Base-by-base conservation (phyloP, 352 stramenopile genomes). In the Lagenidium sp. region DNA sequence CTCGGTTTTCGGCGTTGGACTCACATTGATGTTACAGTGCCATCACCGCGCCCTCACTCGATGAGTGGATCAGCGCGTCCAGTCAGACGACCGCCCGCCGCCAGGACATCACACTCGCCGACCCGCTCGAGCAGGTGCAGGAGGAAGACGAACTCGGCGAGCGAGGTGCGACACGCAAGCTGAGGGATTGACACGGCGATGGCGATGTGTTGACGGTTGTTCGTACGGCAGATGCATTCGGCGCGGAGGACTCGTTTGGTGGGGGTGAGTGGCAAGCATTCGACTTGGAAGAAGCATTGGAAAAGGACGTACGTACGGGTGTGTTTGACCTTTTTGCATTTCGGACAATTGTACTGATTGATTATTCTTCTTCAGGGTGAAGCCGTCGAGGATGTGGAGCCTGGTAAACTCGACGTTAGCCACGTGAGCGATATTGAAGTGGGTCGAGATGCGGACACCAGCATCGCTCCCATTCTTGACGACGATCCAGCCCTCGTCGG, bases 101-200 rank as follows among this genome's bases (percentile, higher is more conserved):
- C 0, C 73, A 92, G 46, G 82, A 95, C 41, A 95, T 95, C 41
- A 93, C 78, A 22, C 60, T 95, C 18, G 77, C 77, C 0, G 69
- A 93, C 36, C 65, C 76, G 34, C 44, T 86, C 16, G 60, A 83
- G 16, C 53, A 59, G 30, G 37, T 65, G 41, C 59, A 55, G 21
- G 58, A 82, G 48, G 60, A 77, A n/a, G 63, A 72, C 21, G 74
- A 65, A 8, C 54, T 82, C 6, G 60, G 44, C 10, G 68, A 78
- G 12, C 49, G 62, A 64, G 77, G 79, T 88, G 46, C 8, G 55
- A 49, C 18, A 13, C 10, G 1, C 11, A 6, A 45, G 24, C 39
- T 8, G 8, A 10, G 24, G n/a, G n/a, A n/a, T n/a, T n/a, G n/a
- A n/a, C n/a, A n/a, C n/a, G n/a, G n/a, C n/a, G n/a, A n/a, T n/a